A percentile compares a stretch with the other conserved stretches of the same genome.
Evolutionary conservation across 2,329 filamentous ascomycete species (phyloP).

Genomic region (Xylariaceae sp.): DNA sequence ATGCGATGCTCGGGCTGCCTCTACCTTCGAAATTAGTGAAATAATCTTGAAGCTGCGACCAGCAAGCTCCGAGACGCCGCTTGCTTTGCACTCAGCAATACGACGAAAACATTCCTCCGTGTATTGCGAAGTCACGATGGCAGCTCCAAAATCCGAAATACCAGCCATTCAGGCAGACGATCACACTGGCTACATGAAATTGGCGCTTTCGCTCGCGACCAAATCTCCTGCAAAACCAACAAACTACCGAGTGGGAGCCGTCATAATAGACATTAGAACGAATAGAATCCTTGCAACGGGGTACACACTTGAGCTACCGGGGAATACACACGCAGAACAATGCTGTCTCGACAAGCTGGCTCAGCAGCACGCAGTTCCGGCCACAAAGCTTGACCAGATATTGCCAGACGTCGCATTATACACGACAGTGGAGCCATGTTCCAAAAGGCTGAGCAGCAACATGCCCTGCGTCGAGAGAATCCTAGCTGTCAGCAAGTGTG

Average conservation of each 20-base stretch:
- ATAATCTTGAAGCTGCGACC: too few relatives aligned
- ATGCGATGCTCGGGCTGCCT: too few relatives aligned
- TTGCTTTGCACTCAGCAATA: too few relatives aligned
- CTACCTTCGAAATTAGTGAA: too few relatives aligned
- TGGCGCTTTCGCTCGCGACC: slow-evolving; percentile 72
- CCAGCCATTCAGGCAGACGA: slow-evolving; percentile 34
- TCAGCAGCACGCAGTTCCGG: slow-evolving; percentile 44
- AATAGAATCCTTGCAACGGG: slow-evolving; percentile 71
- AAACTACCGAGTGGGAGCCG: slow-evolving; percentile 92
- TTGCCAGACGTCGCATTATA: slow-evolving; percentile 66
- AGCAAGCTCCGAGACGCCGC: too few relatives aligned
- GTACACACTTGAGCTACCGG: slow-evolving; percentile 84
- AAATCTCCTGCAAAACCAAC: slow-evolving; percentile 82
- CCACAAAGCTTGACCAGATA: slow-evolving; percentile 52
- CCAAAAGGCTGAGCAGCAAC: slow-evolving; percentile 70
- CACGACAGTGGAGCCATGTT: slow-evolving; percentile 90
- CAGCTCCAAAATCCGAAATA: too few relatives aligned
- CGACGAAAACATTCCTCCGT: too few relatives aligned
- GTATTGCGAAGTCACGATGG: too few relatives aligned
- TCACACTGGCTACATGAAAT: slow-evolving; percentile 57
- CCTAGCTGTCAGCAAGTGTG: slow-evolving; percentile 57
- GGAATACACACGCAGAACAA: slow-evolving; percentile 97
- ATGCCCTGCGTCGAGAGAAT: slow-evolving; percentile 77
- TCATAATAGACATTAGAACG: slow-evolving; percentile 63
- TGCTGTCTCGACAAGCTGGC: slow-evolving; percentile 79